Conservation (phyloP, 169 alveolate species). For the Plasmodium inui region DNA sequence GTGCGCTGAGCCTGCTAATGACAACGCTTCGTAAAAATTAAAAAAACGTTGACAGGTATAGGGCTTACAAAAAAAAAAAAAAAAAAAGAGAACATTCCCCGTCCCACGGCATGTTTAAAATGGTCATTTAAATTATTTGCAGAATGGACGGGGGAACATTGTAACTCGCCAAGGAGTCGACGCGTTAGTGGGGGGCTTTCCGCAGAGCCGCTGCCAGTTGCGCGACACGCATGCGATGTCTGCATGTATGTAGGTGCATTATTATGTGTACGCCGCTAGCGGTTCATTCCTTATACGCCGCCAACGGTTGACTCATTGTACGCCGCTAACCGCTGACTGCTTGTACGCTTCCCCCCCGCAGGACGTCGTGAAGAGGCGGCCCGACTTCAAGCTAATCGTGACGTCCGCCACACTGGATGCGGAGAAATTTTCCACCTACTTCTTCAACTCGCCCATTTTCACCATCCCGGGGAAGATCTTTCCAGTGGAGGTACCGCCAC, state of each 20-base stretch:
- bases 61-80: constrained; percentile 79
- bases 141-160: background rate
- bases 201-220: background rate
- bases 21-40: constrained; percentile 38
- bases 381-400: constrained; percentile 96
- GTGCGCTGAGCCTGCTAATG: constrained; percentile 40
- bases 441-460: constrained; percentile 96
- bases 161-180: too few species aligned
- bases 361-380: constrained; percentile 93
- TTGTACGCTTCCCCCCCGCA: background rate
- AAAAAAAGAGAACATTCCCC: background rate
- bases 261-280: background rate
- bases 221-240: background rate
- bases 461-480: constrained; percentile 99
- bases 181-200: background rate
- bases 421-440: constrained; percentile 96
- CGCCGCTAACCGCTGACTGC: background rate
- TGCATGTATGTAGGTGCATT: background rate
- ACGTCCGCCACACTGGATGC: constrained; percentile 99
- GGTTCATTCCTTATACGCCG: background rate
- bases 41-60: constrained; percentile 89
- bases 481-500: constrained; percentile 94
- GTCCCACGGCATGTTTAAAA: background rate
- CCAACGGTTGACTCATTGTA: constrained; percentile 15
- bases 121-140: background rate